A percentile compares a stretch with the other conserved stretches of the same genome.
These are phyloP conservation scores for Umbelopsis isabellina DNA, from an alignment of 192 early-diverging fungal genomes.

Conservation along the genomic window DNA sequence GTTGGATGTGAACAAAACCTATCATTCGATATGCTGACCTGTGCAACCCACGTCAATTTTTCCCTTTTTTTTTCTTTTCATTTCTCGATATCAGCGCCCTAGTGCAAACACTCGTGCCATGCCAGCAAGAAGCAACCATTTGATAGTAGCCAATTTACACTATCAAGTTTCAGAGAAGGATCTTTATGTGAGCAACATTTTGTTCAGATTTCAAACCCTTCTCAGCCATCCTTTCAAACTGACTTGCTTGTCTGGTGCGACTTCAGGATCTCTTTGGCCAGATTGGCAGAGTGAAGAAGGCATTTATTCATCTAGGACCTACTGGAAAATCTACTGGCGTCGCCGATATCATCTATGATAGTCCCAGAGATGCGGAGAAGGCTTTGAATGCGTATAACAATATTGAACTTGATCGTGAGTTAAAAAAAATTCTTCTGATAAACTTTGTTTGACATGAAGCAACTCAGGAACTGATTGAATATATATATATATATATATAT, in stretches of 20 bases:
- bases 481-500: too few species aligned
- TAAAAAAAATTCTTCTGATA: background rate
- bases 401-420: constrained; percentile 53
- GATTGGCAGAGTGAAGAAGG: constrained; percentile 48
- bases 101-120: background rate
- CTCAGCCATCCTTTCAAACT: constrained; percentile 15
- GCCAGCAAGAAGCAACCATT: constrained; percentile 14
- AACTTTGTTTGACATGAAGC: background rate
- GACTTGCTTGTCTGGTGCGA: background rate
- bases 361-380: constrained; percentile 39
- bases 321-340: constrained; percentile 55
- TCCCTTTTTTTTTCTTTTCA: constrained; percentile 19
- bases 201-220: background rate
- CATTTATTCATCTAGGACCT: constrained; percentile 48
- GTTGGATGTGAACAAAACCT: constrained; percentile 19
- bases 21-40: constrained; percentile 19
- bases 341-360: constrained; percentile 51
- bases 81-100: constrained; percentile 12
- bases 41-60: constrained; percentile 6
- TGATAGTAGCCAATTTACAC: constrained; percentile 45
- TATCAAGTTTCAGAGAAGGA: constrained; percentile 60
- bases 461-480: background rate
- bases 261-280: constrained; percentile 55
- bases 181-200: constrained; percentile 45
- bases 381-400: constrained; percentile 52